These are phyloP conservation scores for Paramecium primaurelia DNA, from an alignment of 73 alveolate species.

Conservation along the genomic window DNA sequence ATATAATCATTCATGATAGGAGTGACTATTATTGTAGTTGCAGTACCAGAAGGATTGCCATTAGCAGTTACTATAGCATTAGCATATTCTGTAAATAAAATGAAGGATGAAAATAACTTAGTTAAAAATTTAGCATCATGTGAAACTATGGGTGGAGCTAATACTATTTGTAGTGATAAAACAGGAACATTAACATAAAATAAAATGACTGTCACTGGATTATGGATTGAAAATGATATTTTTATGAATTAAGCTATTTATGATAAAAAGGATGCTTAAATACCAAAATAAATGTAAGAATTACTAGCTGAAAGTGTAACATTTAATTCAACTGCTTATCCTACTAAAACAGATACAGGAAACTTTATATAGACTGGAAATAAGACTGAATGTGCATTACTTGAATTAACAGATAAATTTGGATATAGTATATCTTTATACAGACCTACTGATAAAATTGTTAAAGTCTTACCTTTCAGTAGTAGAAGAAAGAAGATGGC, in stretches of 20 bases:
- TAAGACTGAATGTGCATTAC: slow-evolving; percentile 67
- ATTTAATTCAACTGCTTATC: slow-evolving; percentile 60
- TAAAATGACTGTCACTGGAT: slow-evolving; percentile 79
- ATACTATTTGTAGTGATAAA: slow-evolving; percentile 93
- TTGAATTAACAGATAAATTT: slow-evolving; percentile 56
- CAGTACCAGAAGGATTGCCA: slow-evolving; percentile 98
- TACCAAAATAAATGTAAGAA: slow-evolving; percentile 35
- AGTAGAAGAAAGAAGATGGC: slow-evolving; percentile 90
- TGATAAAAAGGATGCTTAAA: slow-evolving; percentile 37
- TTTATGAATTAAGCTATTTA: slow-evolving; percentile 27
- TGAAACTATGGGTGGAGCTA: slow-evolving; percentile 98
- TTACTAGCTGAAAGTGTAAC: slow-evolving; percentile 58
- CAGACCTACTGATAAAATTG: slow-evolving; percentile 55
- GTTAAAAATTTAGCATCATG: slow-evolving; percentile 93
- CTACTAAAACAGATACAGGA: slow-evolving; percentile 16
- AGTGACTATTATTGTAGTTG: slow-evolving; percentile 91
- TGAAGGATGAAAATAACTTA: slow-evolving; percentile 92
- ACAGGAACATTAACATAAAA: slow-evolving; percentile 85
- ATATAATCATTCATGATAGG: slow-evolving; percentile 74
- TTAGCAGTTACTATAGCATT: slow-evolving; percentile 92
- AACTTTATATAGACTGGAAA: slow-evolving; percentile 46
- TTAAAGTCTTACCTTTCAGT: slow-evolving; percentile 77
- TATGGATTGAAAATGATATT: slow-evolving; percentile 63
- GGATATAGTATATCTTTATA: slow-evolving; percentile 48
- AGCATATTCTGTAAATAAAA: slow-evolving; percentile 89